Conservation (phyloP, 805 yeast genomes). For the Komagataella mondaviorum region DNA sequence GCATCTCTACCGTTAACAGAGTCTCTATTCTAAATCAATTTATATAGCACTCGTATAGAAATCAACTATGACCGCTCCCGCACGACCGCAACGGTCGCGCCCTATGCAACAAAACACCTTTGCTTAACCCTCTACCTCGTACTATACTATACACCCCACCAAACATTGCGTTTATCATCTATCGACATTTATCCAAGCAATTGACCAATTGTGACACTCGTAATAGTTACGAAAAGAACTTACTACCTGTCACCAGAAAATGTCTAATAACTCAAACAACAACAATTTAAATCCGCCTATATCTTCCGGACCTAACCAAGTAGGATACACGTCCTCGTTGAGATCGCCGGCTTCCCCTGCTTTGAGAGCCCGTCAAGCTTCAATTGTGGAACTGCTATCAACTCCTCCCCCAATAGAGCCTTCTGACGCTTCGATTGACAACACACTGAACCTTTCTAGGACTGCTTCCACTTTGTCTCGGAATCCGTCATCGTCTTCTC, state of each 20-base stretch:
- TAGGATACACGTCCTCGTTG: slow-evolving; percentile 15
- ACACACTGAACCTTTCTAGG: slow-evolving; percentile 5
- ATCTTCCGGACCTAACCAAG: not conserved
- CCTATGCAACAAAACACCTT: not conserved
- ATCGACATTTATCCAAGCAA: not conserved
- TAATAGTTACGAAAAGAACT: not conserved
- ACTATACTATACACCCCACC: not conserved
- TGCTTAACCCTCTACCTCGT: not conserved
- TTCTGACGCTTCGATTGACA: slow-evolving; percentile 5
- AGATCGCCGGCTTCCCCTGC: slow-evolving; percentile 22
- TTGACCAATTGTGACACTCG: not conserved
- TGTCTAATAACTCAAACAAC: not conserved
- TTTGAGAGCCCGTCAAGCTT: slow-evolving; percentile 36
- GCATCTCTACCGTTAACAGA: too few relatives aligned
- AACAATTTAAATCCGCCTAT: not conserved
- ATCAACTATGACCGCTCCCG: not conserved
- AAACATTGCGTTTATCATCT: not conserved
- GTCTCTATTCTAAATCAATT: not conserved
- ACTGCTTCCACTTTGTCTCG: slow-evolving; percentile 16
- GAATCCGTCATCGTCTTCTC: slow-evolving; percentile 22
- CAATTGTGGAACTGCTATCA: slow-evolving; percentile 62
- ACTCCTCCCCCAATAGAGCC: slow-evolving; percentile 58
- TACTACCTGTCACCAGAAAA: not conserved
- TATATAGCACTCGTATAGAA: not conserved
- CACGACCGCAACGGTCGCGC: not conserved